Evolutionary conservation across 495 filamentous ascomycete genomes (phyloP), one percentile per base, ranked within the genome.

Genomic region (Lepidopterella palustris): DNA sequence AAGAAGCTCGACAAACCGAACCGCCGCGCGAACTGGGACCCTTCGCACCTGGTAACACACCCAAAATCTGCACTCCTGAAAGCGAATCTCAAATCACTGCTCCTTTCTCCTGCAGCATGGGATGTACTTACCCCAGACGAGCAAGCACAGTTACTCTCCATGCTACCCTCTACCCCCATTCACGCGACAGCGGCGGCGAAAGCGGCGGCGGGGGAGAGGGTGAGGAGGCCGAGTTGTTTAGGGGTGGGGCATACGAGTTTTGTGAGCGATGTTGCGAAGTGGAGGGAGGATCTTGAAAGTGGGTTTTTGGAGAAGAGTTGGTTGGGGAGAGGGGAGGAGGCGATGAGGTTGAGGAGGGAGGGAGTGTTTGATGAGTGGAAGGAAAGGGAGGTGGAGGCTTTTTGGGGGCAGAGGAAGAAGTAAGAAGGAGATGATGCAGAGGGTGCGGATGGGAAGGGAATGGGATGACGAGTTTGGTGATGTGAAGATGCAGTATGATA

Each of bases 351-450:
- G 52, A 2, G 52, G n/a, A 26, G 21, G 3, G 23, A 13, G 5
- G 52, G 52, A 11, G 26, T 13, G 13, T 42, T 42, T 21, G 47
- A 51, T 51, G 47, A 51, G 21, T 51, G 47, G 47, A 51, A 51
- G 47, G 47, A 51, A 21, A 24, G 21, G 23, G 47, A 51, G 13
- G 24, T 21, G 2, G 47, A 51, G 26, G 47, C 26, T 2, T 51
- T 51, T 21, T 51, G 47, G 47, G 47, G 47, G 3, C 47, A 51
- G 21, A 51, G 24, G n/a, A 24, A n/a, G 47, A 18, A 51, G 47
- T 2, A 42, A 13, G n/a, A n/a, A n/a, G n/a, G n/a, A n/a, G n/a
- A n/a, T n/a, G n/a, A n/a, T n/a, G n/a, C n/a, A n/a, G n/a, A n/a
- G n/a, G n/a, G n/a, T n/a, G n/a, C n/a, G n/a, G n/a, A n/a, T n/a